These are phyloP conservation scores for Sclerotinia trifoliorum DNA, from an alignment of 2,329 filamentous ascomycete species.

Conservation along the genomic window DNA sequence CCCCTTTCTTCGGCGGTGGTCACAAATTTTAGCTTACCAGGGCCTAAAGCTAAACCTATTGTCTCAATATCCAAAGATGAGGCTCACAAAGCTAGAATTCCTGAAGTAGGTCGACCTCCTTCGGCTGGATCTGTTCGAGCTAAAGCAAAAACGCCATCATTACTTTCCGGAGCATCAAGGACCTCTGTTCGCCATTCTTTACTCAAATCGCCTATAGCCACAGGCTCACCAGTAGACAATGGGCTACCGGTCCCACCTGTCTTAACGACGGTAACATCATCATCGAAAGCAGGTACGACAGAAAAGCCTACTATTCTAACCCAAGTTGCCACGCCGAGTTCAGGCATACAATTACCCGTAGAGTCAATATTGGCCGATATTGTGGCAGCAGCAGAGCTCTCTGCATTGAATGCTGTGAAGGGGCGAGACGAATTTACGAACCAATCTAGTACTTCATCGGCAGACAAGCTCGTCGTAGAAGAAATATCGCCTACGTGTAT, in stretches of 20 bases:
- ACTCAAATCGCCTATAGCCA: constrained; percentile 32
- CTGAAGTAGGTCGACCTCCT: not conserved
- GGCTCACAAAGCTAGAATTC: not conserved
- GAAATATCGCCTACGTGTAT: constrained; percentile 21
- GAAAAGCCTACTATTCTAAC: not conserved
- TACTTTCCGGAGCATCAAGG: constrained; percentile 34
- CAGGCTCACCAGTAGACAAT: constrained; percentile 29
- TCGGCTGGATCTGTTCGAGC: constrained; percentile 15
- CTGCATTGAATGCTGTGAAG: not conserved
- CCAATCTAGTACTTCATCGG: not conserved
- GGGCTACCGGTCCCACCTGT: constrained; percentile 33
- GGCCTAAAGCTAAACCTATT: constrained; percentile 26
- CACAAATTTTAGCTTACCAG: constrained; percentile 37
- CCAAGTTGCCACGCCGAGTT: constrained; percentile 6
- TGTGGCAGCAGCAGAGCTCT: constrained; percentile 14
- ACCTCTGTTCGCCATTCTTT: constrained; percentile 33
- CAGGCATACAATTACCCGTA: constrained; percentile 12
- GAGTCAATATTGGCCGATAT: constrained; percentile 17
- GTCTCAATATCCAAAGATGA: not conserved
- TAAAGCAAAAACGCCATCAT: constrained; percentile 30
- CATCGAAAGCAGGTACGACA: not conserved
- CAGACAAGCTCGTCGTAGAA: constrained; percentile 17
- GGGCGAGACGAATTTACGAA: not conserved
- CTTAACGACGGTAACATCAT: constrained; percentile 23
- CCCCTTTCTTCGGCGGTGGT: constrained; percentile 31